phyloP scores from a whole-genome alignment of 768 basidiomycete genomes.

The Auriscalpium microsporum region DNA sequence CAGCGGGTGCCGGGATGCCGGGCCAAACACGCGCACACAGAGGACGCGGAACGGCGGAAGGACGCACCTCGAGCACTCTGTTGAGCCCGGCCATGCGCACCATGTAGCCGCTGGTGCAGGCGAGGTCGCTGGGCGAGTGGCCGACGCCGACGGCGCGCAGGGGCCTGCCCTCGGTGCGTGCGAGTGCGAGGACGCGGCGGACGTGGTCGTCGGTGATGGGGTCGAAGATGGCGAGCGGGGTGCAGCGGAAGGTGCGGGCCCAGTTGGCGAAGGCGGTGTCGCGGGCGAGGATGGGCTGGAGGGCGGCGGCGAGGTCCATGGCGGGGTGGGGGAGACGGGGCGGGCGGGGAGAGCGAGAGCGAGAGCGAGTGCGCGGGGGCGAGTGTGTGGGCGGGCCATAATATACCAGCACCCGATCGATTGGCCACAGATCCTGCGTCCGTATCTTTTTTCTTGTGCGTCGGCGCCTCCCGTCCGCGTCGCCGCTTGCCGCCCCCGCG shows the following conservation, averaged over 20 bases:
- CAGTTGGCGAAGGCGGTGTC: slow-evolving; percentile 68
- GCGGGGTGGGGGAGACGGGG: slow-evolving; percentile 22
- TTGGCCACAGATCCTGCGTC: background rate
- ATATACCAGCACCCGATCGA: background rate
- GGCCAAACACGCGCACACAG: background rate
- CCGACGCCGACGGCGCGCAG: slow-evolving; percentile 85
- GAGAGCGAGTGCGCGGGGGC: slow-evolving; percentile 24
- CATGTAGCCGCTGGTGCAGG: slow-evolving; percentile 85
- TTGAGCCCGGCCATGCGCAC: slow-evolving; percentile 69
- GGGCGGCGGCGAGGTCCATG: slow-evolving; percentile 39
- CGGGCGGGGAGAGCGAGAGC: slow-evolving; percentile 27
- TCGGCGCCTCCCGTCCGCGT: no score
- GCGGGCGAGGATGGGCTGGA: slow-evolving; percentile 45
- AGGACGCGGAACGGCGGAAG: background rate
- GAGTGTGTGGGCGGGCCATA: slow-evolving; percentile 1
- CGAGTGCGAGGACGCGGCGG: slow-evolving; percentile 70
- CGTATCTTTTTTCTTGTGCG: no score
- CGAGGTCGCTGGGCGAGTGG: slow-evolving; percentile 89
- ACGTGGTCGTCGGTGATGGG: slow-evolving; percentile 67
- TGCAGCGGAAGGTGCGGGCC: slow-evolving; percentile 71
- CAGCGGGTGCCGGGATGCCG: background rate
- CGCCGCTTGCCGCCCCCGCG: background rate
- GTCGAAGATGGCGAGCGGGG: slow-evolving; percentile 63
- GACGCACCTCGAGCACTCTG: slow-evolving; percentile 60
- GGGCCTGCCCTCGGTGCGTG: slow-evolving; percentile 57